These are phyloP conservation scores for Tetracladium setigerum DNA, from an alignment of 495 filamentous ascomycete genomes.

Conservation along the genomic window DNA sequence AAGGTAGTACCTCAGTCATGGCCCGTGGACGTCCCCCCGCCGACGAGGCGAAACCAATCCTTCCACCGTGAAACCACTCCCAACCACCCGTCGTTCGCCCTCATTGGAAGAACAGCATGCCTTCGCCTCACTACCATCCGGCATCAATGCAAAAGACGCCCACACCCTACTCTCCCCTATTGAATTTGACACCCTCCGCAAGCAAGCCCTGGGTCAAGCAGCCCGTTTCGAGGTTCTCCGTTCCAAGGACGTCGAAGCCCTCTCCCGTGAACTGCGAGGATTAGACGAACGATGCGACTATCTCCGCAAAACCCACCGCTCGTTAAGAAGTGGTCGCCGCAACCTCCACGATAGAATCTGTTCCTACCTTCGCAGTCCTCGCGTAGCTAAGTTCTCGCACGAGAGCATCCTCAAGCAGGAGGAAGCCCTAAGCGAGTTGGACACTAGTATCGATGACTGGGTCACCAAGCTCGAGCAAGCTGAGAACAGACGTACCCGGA, in stretches of 20 bases:
- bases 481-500: constrained; percentile 61
- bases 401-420: constrained; percentile 68
- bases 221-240: constrained; percentile 60
- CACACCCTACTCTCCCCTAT: constrained; percentile 32
- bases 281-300: constrained; percentile 69
- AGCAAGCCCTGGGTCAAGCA: constrained; percentile 57
- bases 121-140: constrained; percentile 49
- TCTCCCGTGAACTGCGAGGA: constrained; percentile 58
- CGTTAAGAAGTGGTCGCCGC: constrained; percentile 57
- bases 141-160: constrained; percentile 47
- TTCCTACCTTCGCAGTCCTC: constrained; percentile 55
- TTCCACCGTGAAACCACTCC: constrained; percentile 11
- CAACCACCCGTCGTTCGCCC: constrained; percentile 16
- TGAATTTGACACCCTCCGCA: constrained; percentile 47
- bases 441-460: constrained; percentile 71
- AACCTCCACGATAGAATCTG: constrained; percentile 63
- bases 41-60: constrained; percentile 36
- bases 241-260: constrained; percentile 55
- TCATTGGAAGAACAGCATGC: constrained; percentile 39
- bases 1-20: constrained; percentile 44
- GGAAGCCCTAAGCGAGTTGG: constrained; percentile 62
- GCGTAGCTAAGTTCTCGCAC: constrained; percentile 54
- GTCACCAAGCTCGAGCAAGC: constrained; percentile 62
- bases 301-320: constrained; percentile 59
- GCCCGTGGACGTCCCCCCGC: constrained; percentile 41